Evolutionary conservation across 345 rosid genomes (phyloP), one percentile per base, ranked within the genome.

Genomic region (Salix viminalis): DNA sequence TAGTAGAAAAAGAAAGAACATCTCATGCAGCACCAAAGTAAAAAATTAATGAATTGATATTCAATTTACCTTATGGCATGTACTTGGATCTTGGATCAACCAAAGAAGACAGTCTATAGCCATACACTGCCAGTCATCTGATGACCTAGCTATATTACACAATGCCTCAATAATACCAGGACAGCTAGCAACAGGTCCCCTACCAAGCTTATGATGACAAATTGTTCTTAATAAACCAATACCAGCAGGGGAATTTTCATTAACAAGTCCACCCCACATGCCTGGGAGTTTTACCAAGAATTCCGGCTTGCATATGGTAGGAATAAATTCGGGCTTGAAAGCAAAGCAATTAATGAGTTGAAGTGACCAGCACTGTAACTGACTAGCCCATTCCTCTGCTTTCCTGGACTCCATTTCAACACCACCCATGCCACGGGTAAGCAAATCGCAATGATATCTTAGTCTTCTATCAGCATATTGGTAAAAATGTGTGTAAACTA

Each of bases 231-330:
- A 82, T 65, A 96, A 80, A 82, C 98, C 99, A 73, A 96, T 96
- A 75, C 99, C 99, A 79, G 98, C 99, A 0, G 99, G 99, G 0
- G 99, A 96, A 76, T 96, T 96, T 83, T 96, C 99, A 74, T 94
- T 96, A 21, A 94, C 98, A 67, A 96, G 97, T 69, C 98, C 99
- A n/a, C 98, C 99, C 98, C 99, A 96, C 98, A 96, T 92, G 76
- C 93, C 97, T 0, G 99, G 97, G 71, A 96, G 85, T 80, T 89
- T 96, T 37, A 84, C 87, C n/a, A 96, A 81, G 84, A 96, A 96
- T 82, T 96, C 99, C 21, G 95, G 90, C 77, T 89, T 96, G 84
- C 98, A 92, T 68, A 96, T 82, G 64, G 90, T 82, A 13, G 97
- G 92, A 85, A 96, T 97, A 89, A 96, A 94, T 86, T 96, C 98